phyloP scores from a whole-genome alignment of 805 yeast species.

The Ascoidea rubescens region DNA sequence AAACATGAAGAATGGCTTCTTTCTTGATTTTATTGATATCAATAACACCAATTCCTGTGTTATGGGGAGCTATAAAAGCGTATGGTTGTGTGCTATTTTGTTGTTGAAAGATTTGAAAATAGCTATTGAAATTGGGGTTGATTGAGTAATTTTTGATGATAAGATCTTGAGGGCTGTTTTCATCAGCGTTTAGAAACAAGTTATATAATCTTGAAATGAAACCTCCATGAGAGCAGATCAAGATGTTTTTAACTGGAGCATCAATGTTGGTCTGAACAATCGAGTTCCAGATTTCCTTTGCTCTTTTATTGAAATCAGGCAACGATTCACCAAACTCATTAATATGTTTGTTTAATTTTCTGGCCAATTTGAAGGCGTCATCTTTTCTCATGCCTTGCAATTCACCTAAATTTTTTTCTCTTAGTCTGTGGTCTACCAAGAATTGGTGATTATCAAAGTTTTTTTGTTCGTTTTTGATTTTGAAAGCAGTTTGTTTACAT shows the following conservation, averaged over 20 bases:
- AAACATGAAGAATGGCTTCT: not conserved
- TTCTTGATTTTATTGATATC: not conserved
- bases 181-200: no score
- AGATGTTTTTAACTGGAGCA: not conserved
- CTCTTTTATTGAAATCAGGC: not conserved
- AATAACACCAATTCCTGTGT: not conserved
- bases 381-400: not conserved
- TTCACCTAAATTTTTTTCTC: not conserved
- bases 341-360: not conserved
- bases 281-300: not conserved
- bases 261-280: not conserved
- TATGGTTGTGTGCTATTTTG: no score
- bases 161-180: not conserved
- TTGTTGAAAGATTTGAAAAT: no score
- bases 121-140: no score
- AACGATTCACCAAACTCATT: not conserved
- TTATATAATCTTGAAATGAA: not conserved
- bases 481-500: conserved; percentile 44
- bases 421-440: not conserved
- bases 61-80: not conserved
- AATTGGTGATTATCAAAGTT: not conserved
- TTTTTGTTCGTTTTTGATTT: conserved; percentile 21
- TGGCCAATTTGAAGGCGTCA: not conserved
- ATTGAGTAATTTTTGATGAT: no score
- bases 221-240: not conserved